phyloP scores from a whole-genome alignment of 768 basidiomycete genomes.

The Dictyophora rubrovolvata region DNA sequence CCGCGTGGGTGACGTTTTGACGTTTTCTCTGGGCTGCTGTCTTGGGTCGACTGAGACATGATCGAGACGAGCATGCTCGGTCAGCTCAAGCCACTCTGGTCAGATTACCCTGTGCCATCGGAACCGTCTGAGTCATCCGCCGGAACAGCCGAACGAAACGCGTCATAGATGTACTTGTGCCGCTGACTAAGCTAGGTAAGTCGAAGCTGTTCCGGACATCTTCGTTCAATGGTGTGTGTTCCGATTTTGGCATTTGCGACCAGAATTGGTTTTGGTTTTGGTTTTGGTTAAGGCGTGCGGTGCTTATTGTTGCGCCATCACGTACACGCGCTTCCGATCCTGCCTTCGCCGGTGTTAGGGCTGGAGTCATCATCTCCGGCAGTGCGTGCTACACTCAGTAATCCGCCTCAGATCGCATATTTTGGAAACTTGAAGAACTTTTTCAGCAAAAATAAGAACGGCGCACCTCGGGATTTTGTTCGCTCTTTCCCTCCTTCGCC shows the following conservation, averaged over 20 bases:
- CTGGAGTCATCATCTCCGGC: not conserved
- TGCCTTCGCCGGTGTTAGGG: not conserved
- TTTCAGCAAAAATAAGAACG: not conserved
- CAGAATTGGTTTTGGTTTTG: not conserved
- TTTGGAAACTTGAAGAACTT: not conserved
- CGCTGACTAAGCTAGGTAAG: too few species aligned
- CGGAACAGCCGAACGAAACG: not conserved
- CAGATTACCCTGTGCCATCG: not conserved
- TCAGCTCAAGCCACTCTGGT: not conserved
- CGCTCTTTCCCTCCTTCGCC: not conserved
- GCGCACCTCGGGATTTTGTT: not conserved
- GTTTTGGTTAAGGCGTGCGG: too few species aligned
- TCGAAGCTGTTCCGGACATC: not conserved
- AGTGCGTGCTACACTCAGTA: not conserved
- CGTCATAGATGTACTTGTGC: not conserved
- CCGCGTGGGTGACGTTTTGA: too few species aligned
- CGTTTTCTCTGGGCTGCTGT: too few species aligned
- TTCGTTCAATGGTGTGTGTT: not conserved
- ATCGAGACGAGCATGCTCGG: too few species aligned
- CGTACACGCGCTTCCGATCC: too few species aligned
- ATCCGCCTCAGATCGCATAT: not conserved
- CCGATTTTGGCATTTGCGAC: not conserved
- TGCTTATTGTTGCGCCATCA: too few species aligned
- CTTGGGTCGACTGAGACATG: too few species aligned
- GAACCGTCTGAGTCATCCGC: not conserved